Evolutionary conservation across 2,329 filamentous ascomycete species (phyloP).

Genomic region (Aspergillus spinulosporus): DNA sequence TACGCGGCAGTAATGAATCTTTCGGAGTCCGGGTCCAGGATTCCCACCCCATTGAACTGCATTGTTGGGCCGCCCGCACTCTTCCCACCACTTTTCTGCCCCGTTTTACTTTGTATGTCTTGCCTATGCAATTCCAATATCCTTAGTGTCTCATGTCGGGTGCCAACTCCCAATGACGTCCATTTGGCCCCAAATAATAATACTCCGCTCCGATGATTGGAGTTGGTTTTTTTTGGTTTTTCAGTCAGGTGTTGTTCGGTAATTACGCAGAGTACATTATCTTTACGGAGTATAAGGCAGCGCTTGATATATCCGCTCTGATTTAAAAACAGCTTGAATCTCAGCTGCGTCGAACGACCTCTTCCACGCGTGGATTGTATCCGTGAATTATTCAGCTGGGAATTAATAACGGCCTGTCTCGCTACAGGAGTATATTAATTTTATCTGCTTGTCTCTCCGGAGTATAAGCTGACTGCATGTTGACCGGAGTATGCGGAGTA

Average conservation of each 20-base stretch:
- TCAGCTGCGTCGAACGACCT: not conserved
- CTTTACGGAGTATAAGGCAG: not conserved
- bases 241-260: not conserved
- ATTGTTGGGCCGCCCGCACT: constrained; percentile 19
- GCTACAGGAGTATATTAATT: not conserved
- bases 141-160: not conserved
- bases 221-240: not conserved
- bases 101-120: not conserved
- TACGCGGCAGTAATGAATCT: constrained; percentile 6
- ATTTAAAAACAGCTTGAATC: not conserved
- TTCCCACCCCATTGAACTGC: constrained; percentile 12
- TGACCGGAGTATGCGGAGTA: not conserved
- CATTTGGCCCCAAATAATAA: constrained; percentile 1
- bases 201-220: not conserved
- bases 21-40: constrained; percentile 5
- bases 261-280: not conserved
- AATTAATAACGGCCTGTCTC: not conserved
- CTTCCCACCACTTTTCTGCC: constrained; percentile 21
- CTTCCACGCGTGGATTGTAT: not conserved
- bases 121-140: not conserved
- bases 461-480: not conserved
- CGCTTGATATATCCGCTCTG: not conserved
- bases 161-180: not conserved
- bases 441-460: not conserved
- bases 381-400: not conserved